Evolutionary conservation across 2,329 filamentous ascomycete genomes (phyloP), one percentile per base, ranked within the genome.

Genomic region (Colletotrichum incanum): DNA sequence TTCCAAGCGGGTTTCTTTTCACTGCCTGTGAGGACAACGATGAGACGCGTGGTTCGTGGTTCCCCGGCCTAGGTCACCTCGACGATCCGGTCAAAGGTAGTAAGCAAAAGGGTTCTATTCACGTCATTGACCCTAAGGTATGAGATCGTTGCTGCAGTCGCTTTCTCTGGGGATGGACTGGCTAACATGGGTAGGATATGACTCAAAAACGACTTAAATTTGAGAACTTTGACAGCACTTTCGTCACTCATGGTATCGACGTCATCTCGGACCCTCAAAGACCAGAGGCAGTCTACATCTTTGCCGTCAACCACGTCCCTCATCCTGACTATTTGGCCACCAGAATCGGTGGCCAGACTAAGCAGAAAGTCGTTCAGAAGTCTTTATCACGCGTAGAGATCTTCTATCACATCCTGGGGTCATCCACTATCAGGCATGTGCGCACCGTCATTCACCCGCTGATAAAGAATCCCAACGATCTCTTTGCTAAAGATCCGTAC

Each of bases 171-270:
- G 11, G 6, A 11, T n/a, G 11, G 7, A 20, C 7, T 18, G 14
- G 7, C 37, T 16, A 3, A 31, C 28, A 5, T 7, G 9, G 83
- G 84, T 1, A 82, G 79, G 55, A 72, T 5, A 63, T 72, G 65
- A 69, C 69, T 20, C 49, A 60, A 12, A 72, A 60, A 9, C 82
- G 85, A 28, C 81, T 92, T 3, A 73, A 76, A 0, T 84, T 91
- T 20, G 80, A 85, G 8, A 84, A 86, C 65, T 92, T 91, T 73
- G 71, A 84, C 1, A 83, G 84, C 0, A 83, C 88, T 0, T 90
- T 91, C 61, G 76, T 87, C 7, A 90, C 90, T 0, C 90, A 92
- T 73, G 90, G 90, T 1, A 89, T 92, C 72, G 89, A 90, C 70
- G 82, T 92, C 8, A 83, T 90, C n/a, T 77, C 82, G 3, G 88